Evolutionary conservation across 768 basidiomycete species (phyloP), one percentile per base, ranked within the genome.

Genomic region (Tulasnella sp.): DNA sequence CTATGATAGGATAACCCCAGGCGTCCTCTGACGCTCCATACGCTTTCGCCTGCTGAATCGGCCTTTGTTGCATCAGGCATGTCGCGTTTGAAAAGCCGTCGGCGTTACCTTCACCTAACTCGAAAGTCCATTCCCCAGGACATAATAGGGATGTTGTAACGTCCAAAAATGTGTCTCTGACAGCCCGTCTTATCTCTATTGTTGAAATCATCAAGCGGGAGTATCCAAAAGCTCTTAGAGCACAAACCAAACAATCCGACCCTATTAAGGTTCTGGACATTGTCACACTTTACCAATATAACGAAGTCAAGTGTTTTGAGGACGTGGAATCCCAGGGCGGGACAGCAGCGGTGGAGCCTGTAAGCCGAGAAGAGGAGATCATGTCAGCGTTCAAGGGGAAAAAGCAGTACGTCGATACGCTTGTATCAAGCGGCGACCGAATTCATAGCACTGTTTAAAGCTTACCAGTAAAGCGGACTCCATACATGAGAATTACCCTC

Each of bases 121-220:
- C n/a, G 1, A 45, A 12, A 27, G 21, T 45, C 43, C n/a, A 17
- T 9, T 25, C 11, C 11, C 41, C n/a, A 42, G 25, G 41, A n/a
- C 15, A 6, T 6, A 42, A 17, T 42, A n/a, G 7, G 17, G 41
- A n/a, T 6, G n/a, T n/a, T n/a, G 5, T 42, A 42, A 6, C n/a
- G 6, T 6, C 29, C 27, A 48, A 29, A 48, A 61, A 23, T 66
- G 63, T 32, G 66, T 66, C 0, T 43, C 61, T 61, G 14, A 63
- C 61, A 8, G 65, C 69, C 12, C 61, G 62, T 2, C 56, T 70
- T 17, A 63, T 70, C 41, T 62, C 65, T 8, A 65, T 69, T 9
- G 66, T 65, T 2, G 69, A 70, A 59, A 65, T 67, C 15, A 64
- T 69, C 57, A 70, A 70, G 56, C 61, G 69, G 5, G 63, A 65